Evolutionary conservation across 208 protist genomes (phyloP), one percentile per base, ranked within the genome.

Genomic region (Leishmania aethiopica): DNA sequence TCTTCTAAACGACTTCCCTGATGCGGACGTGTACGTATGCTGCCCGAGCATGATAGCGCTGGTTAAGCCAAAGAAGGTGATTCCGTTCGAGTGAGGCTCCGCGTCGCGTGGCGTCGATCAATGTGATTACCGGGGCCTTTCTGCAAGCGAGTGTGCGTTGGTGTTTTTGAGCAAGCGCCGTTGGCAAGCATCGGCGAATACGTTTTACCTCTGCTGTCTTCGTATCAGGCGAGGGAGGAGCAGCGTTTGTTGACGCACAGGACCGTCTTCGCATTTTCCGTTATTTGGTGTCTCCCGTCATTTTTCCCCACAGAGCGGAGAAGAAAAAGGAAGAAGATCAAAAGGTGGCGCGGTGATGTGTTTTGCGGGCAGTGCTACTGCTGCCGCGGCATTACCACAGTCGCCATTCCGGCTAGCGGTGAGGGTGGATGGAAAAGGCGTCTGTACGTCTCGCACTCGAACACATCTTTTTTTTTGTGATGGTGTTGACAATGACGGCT

Each of bases 21-120:
- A 97, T 76, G 88, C 93, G 6, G 93, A 96, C 74, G 92, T 96
- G 25, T 97, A 95, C 78, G 91, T 97, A 25, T 96, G 93, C 83
- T 95, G 88, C 70, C 94, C 92, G 10, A 93, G 84, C 55, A 87
- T 84, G 78, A 74, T 95, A 40, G 84, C 87, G 66, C 71, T 97
- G 28, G 86, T 95, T 22, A 77, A 88, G 32, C 67, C 82, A 35
- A 95, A 95, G 78, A 69, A 80, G 25, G 62, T 91, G n/a, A 79
- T 93, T 47, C 86, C 90, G 8, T 86, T 88, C 69, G 45, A 67
- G 25, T 84, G 75, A 70, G 49, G 47, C 51, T 17, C 11, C 11
- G 15, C 45, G 32, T 28, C 28, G 42, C n/a, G 42, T 32, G 69
- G 42, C 40, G 45, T n/a, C 40, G 45, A 74, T 74, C 22, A 49